Evolutionary conservation across 306 rosid species (phyloP).

Genomic region (Vigna trinervia): DNA sequence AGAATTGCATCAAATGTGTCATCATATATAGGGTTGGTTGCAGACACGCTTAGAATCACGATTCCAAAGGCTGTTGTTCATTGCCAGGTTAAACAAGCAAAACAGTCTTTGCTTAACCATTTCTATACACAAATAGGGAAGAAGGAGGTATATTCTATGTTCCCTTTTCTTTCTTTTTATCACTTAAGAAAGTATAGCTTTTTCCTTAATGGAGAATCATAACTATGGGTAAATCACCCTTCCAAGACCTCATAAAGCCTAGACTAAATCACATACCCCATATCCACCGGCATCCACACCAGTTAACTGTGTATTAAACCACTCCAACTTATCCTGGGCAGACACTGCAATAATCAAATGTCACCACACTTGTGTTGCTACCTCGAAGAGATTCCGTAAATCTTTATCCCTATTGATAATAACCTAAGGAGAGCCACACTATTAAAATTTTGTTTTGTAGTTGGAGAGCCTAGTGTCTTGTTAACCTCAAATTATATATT

Average conservation of each 20-base stretch:
- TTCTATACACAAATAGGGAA: constrained; percentile 83
- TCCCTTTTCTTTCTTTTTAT: not conserved
- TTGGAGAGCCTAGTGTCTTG: not conserved
- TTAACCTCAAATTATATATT: not conserved
- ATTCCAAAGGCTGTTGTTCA: constrained; percentile 54
- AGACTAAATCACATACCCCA: not conserved
- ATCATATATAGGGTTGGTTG: constrained; percentile 86
- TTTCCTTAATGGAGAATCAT: not conserved
- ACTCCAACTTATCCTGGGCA: not conserved
- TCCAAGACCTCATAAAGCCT: not conserved
- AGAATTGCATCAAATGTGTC: constrained; percentile 90
- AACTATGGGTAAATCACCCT: not conserved
- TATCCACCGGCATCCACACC: not conserved
- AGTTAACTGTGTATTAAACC: not conserved
- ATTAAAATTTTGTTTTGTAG: not conserved
- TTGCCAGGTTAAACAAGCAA: constrained; percentile 81
- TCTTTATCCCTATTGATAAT: not conserved
- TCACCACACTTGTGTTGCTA: not conserved
- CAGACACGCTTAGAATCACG: constrained; percentile 71
- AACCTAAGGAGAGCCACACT: not conserved
- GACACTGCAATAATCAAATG: not conserved
- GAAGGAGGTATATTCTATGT: constrained; percentile 75
- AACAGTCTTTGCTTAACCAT: constrained; percentile 75
- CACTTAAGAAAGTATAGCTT: not conserved
- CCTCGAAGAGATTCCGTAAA: not conserved